These are phyloP conservation scores for Auricularia auricula-judae DNA, from an alignment of 768 basidiomycete genomes.

Conservation along the genomic window DNA sequence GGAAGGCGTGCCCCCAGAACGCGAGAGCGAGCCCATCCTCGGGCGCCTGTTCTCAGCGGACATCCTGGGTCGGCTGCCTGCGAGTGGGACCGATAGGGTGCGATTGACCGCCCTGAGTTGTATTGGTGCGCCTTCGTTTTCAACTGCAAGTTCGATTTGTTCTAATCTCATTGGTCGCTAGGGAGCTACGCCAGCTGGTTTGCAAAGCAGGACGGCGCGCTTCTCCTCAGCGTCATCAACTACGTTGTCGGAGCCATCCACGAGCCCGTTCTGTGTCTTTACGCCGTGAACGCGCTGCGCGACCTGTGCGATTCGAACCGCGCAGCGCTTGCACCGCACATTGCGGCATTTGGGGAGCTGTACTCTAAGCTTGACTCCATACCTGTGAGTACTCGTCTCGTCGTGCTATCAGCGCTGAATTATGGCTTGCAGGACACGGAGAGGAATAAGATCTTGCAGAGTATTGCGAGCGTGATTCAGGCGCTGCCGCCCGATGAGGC, in stretches of 20 bases:
- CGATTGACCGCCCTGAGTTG: slow-evolving; percentile 64
- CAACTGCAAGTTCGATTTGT: too few relatives aligned
- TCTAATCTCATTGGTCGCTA: slow-evolving; percentile 14
- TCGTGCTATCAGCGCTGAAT: background rate
- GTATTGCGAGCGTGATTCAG: slow-evolving; percentile 88
- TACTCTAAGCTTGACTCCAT: slow-evolving; percentile 67
- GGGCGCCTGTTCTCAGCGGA: slow-evolving; percentile 59
- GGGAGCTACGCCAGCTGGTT: slow-evolving; percentile 78
- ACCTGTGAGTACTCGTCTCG: slow-evolving; percentile 37
- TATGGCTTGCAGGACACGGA: slow-evolving; percentile 52
- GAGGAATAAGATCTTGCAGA: slow-evolving; percentile 82
- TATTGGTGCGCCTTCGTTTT: slow-evolving; percentile 41
- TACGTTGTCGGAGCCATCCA: slow-evolving; percentile 64
- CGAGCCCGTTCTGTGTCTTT: slow-evolving; percentile 50
- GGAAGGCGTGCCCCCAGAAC: slow-evolving; percentile 58
- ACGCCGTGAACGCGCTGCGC: slow-evolving; percentile 73
- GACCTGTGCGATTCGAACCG: slow-evolving; percentile 87
- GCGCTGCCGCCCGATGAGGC: slow-evolving; percentile 72
- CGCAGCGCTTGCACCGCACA: slow-evolving; percentile 70
- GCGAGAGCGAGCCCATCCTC: slow-evolving; percentile 41
- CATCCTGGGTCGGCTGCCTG: slow-evolving; percentile 59
- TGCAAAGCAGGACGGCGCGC: slow-evolving; percentile 33
- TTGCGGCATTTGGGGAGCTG: slow-evolving; percentile 72
- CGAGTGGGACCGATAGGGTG: slow-evolving; percentile 49
- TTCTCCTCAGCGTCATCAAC: slow-evolving; percentile 53